phyloP scores from a whole-genome alignment of 352 stramenopile genomes.

The Pythium utonaiense region DNA sequence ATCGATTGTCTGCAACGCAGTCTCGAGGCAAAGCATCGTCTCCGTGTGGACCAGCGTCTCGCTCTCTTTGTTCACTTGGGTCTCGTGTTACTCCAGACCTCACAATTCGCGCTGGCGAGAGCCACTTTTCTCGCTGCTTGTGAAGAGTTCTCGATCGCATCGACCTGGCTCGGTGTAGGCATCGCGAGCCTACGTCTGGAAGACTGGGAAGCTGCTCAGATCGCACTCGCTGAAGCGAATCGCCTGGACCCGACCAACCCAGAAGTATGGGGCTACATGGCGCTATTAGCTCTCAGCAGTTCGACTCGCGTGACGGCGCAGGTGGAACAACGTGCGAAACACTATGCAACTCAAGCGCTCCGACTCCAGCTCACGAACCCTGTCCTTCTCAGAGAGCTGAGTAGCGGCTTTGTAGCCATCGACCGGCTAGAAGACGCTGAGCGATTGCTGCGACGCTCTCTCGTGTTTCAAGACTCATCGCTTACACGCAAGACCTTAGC shows the following conservation, averaged over 20 bases:
- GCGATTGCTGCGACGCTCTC: conserved; percentile 53
- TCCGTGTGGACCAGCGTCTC: conserved; percentile 34
- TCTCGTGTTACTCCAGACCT: conserved; percentile 56
- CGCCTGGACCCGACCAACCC: conserved; percentile 57
- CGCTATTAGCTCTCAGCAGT: conserved; percentile 44
- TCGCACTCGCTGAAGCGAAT: conserved; percentile 74
- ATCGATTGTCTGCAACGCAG: conserved; percentile 55
- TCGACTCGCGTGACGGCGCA: conserved; percentile 23
- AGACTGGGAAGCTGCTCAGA: conserved; percentile 46
- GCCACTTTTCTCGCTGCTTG: conserved; percentile 50
- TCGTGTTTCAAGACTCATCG: conserved; percentile 67
- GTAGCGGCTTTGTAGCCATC: conserved; percentile 72
- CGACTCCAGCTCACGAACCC: conserved; percentile 59
- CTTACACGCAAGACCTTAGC: conserved; percentile 74
- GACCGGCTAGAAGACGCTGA: conserved; percentile 76
- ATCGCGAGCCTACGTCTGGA: conserved; percentile 69
- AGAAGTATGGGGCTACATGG: conserved; percentile 78
- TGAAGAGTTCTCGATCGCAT: conserved; percentile 63
- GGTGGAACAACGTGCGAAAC: conserved; percentile 41
- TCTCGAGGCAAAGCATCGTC: conserved; percentile 29
- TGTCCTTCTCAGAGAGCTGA: conserved; percentile 69
- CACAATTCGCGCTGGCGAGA: conserved; percentile 55
- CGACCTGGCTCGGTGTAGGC: conserved; percentile 74
- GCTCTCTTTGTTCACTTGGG: conserved; percentile 53
- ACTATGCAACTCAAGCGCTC: conserved; percentile 58